A percentile compares a stretch with the other conserved stretches of the same genome.
Conservation (phyloP, 2,329 filamentous ascomycete genomes). For the Fusarium circinatum region DNA sequence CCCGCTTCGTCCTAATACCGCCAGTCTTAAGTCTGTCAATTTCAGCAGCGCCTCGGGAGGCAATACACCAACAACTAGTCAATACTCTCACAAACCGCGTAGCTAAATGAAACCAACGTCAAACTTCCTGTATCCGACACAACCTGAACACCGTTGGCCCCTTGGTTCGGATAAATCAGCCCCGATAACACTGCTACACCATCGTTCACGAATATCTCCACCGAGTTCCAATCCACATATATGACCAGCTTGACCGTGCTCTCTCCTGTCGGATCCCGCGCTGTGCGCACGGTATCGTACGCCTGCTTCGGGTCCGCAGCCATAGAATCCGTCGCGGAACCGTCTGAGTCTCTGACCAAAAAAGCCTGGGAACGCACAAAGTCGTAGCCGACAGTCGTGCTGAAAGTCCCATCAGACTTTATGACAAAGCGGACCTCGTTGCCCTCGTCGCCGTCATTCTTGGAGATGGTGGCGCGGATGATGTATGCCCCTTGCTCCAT, state of each 20-base stretch:
- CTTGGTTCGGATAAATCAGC: not conserved
- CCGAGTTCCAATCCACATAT: not conserved
- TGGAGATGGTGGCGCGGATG: not conserved
- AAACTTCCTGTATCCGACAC: not conserved
- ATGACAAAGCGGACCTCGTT: not conserved
- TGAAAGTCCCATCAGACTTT: not conserved
- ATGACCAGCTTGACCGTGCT: not conserved
- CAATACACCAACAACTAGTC: not conserved
- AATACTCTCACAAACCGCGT: not conserved
- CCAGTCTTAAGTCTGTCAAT: not conserved
- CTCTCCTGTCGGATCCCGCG: not conserved
- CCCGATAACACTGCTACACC: not conserved
- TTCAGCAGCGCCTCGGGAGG: rapidly evolving
- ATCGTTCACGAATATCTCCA: not conserved
- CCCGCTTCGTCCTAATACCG: not conserved
- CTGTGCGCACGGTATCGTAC: not conserved
- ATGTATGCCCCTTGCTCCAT: not conserved
- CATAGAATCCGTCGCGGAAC: not conserved
- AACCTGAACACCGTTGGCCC: not conserved
- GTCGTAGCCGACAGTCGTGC: not conserved
- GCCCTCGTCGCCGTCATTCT: not conserved
- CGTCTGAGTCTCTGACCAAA: not conserved
- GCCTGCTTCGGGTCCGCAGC: not conserved
- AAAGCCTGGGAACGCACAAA: not conserved
- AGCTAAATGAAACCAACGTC: not conserved